These are phyloP conservation scores for Backusella psychrophila DNA, from an alignment of 192 early-diverging fungal species.

Conservation along the genomic window DNA sequence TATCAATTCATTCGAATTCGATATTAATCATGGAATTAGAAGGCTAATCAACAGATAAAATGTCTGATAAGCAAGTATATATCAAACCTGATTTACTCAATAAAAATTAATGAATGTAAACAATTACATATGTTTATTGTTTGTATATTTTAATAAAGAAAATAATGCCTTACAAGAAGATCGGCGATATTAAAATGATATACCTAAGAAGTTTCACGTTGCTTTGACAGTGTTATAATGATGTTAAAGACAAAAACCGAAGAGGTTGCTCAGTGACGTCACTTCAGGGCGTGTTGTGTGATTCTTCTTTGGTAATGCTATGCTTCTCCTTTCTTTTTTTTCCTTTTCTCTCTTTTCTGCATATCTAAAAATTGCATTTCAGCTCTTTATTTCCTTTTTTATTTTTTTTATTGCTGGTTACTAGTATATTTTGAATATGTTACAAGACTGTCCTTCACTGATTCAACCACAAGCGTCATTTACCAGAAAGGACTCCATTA, in stretches of 20 bases:
- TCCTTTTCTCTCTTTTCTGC: neutral
- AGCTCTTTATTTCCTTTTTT: neutral
- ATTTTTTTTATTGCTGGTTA: neutral
- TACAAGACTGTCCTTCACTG: slow-evolving; percentile 14
- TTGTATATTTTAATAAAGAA: neutral
- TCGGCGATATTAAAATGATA: neutral
- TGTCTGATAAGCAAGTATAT: neutral
- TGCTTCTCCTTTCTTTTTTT: neutral
- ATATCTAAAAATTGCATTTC: neutral
- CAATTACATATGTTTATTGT: neutral
- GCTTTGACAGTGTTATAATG: neutral
- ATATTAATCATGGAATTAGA: neutral
- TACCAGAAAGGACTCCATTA: slow-evolving; percentile 15
- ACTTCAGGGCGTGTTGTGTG: neutral
- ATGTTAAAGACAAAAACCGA: neutral
- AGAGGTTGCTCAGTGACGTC: neutral
- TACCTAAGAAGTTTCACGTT: neutral
- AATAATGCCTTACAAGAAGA: neutral
- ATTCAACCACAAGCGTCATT: slow-evolving; percentile 29
- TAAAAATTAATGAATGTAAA: neutral
- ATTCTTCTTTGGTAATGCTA: neutral
- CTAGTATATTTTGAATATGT: neutral
- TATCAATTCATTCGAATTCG: too few relatives aligned
- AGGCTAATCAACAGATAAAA: neutral
- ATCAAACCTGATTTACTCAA: neutral